A percentile compares a stretch with the other conserved stretches of the same genome.
Evolutionary conservation across 2,329 filamentous ascomycete genomes (phyloP).

Genomic region (Onygena corvina): DNA sequence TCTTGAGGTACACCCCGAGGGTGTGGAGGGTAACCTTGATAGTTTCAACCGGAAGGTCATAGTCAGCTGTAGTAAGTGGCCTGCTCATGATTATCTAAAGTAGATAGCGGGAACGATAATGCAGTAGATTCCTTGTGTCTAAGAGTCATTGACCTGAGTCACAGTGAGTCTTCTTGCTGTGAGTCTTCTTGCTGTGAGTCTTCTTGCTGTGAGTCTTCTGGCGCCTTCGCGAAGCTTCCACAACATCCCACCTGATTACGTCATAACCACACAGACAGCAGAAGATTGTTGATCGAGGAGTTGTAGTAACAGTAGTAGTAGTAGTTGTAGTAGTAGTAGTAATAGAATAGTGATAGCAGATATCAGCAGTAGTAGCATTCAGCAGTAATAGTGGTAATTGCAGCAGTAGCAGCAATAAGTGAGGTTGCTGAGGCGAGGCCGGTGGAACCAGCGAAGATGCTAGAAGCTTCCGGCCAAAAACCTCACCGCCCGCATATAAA

Average conservation of each 20-base stretch:
- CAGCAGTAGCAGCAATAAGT: background rate
- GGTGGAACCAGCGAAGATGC: constrained; percentile 15
- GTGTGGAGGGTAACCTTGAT: no score
- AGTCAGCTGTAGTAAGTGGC: no score
- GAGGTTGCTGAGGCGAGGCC: background rate
- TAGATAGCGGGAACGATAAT: no score
- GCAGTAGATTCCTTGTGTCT: background rate
- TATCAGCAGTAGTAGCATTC: background rate
- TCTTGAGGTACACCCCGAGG: no score
- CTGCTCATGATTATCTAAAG: no score
- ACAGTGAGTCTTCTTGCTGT: no score
- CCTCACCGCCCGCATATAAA: constrained; percentile 34
- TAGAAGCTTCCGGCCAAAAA: constrained; percentile 33
- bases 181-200: no score
- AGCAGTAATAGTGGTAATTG: background rate
- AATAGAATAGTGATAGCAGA: background rate
- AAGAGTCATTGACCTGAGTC: no score
- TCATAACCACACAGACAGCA: background rate
- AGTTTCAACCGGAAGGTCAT: no score
- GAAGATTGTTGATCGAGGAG: background rate
- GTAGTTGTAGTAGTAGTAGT: background rate
- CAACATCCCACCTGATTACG: constrained; percentile 11
- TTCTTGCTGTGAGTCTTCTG: no score
- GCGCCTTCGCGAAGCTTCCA: constrained; percentile 4
- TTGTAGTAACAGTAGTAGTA: background rate